Evolutionary conservation across 495 filamentous ascomycete genomes (phyloP).

Genomic region (Aspergillus diversus): DNA sequence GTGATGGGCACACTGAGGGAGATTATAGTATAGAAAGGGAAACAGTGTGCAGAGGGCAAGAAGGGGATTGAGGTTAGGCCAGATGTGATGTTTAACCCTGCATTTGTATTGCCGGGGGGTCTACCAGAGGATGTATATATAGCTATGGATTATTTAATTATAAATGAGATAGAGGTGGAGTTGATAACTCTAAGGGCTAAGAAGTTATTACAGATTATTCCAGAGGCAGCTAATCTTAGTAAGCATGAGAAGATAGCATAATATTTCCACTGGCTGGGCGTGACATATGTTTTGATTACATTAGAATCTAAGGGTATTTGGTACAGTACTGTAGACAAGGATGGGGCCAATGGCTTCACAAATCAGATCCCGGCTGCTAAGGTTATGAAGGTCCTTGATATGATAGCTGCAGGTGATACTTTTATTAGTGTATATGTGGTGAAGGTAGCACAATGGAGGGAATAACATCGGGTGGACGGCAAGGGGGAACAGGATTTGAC

Average conservation of each 20-base stretch:
- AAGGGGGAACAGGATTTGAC: conserved; percentile 39
- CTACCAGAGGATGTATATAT: conserved; percentile 69
- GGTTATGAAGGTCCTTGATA: conserved; percentile 78
- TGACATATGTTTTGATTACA: conserved; percentile 79
- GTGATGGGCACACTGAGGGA: conserved; percentile 65
- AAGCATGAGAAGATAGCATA: conserved; percentile 53
- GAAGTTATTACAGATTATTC: conserved; percentile 35
- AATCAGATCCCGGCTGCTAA: conserved; percentile 56
- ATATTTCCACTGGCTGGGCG: conserved; percentile 67
- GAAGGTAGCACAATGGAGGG: conserved; percentile 53
- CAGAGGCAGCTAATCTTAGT: conserved; percentile 50
- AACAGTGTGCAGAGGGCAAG: conserved; percentile 52
- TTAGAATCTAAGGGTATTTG: conserved; percentile 75
- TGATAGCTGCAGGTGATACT: conserved; percentile 92
- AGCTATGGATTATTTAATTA: conserved; percentile 75
- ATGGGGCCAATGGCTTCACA: conserved; percentile 39
- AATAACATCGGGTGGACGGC: conserved; percentile 36
- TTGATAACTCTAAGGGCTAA: conserved; percentile 59
- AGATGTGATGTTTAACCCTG: conserved; percentile 80
- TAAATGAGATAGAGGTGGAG: conserved; percentile 91
- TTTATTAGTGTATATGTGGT: conserved; percentile 90
- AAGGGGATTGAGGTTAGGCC: conserved; percentile 46
- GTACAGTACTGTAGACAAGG: conserved; percentile 54
- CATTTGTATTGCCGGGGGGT: conserved; percentile 66
- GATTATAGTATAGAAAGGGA: conserved; percentile 36